phyloP scores from a whole-genome alignment of 768 basidiomycete genomes.

The Macrolepiota dolichaula region DNA sequence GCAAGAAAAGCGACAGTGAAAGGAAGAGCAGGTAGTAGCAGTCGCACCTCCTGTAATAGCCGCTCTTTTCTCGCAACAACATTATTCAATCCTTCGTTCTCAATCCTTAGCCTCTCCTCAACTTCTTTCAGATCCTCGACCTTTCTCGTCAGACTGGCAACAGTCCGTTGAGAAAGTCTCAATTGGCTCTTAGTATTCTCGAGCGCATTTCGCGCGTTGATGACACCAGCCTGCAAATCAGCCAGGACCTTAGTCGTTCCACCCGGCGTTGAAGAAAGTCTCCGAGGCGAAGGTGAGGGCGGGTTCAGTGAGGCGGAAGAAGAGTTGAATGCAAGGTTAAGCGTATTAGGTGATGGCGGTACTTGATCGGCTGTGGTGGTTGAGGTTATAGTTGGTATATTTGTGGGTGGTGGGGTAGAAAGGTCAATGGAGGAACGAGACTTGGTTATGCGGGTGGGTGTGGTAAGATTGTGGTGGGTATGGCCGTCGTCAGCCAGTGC shows the following conservation, averaged over 20 bases:
- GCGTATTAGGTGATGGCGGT: constrained; percentile 32
- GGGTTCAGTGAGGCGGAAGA: constrained; percentile 40
- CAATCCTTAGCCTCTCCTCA: constrained; percentile 74
- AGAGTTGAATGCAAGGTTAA: constrained; percentile 18
- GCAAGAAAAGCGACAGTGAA: neutral
- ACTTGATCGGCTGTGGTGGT: constrained; percentile 20
- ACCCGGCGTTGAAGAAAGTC: constrained; percentile 61
- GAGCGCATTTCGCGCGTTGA: constrained; percentile 73
- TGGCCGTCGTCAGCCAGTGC: constrained; percentile 75
- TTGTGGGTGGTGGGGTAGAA: neutral
- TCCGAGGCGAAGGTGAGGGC: constrained; percentile 44
- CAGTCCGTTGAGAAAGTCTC: constrained; percentile 75
- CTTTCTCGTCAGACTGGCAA: constrained; percentile 80
- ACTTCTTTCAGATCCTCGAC: constrained; percentile 89
- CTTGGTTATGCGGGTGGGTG: constrained; percentile 25
- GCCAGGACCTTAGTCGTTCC: constrained; percentile 87
- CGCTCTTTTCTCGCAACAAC: constrained; percentile 88
- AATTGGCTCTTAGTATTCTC: constrained; percentile 87
- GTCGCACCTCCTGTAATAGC: constrained; percentile 72
- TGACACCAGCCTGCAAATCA: constrained; percentile 81
- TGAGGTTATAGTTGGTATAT: constrained; percentile 2
- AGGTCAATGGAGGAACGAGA: constrained; percentile 7
- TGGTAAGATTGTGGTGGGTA: constrained; percentile 34
- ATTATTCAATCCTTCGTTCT: constrained; percentile 87
- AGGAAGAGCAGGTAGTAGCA: neutral